Evolutionary conservation across 345 rosid species (phyloP).

Genomic region (Cardamine occulta): DNA sequence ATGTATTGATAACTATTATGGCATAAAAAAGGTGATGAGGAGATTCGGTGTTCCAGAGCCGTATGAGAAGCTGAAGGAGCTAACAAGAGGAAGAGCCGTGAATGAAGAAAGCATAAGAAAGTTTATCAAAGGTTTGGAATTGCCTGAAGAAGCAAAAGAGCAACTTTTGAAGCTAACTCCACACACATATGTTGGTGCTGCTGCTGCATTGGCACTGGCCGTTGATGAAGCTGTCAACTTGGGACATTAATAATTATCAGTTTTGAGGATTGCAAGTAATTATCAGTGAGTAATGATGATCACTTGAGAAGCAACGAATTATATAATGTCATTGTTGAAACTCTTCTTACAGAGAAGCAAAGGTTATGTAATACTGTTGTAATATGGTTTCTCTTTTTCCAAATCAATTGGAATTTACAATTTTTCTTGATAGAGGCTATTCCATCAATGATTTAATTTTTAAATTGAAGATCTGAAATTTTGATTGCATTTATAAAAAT

Average conservation of each 20-base stretch:
- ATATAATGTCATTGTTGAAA: not conserved
- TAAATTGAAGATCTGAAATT: not conserved
- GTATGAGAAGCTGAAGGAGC: constrained; percentile 88
- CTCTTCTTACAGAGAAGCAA: not conserved
- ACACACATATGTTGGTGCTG: constrained; percentile 78
- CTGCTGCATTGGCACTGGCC: constrained; percentile 63
- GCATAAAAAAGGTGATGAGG: constrained; percentile 72
- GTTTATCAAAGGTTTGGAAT: constrained; percentile 67
- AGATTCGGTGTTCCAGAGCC: constrained; percentile 94
- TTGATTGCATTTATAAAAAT: too few relatives aligned
- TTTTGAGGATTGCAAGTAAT: not conserved
- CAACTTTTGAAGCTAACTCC: constrained; percentile 73
- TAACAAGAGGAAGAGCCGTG: constrained; percentile 89
- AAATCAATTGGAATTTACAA: not conserved
- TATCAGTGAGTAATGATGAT: not conserved
- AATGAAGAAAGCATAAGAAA: constrained; percentile 70
- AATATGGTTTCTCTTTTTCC: not conserved
- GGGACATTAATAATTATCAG: constrained; percentile 17
- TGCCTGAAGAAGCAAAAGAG: constrained; percentile 71
- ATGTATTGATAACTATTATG: not conserved
- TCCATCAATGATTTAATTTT: not conserved
- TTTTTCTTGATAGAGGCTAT: not conserved
- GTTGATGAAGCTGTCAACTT: constrained; percentile 49
- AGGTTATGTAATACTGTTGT: not conserved
- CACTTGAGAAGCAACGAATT: not conserved